Base-by-base conservation (phyloP, 495 filamentous ascomycete genomes). In the Jackrogersella multiformis region DNA sequence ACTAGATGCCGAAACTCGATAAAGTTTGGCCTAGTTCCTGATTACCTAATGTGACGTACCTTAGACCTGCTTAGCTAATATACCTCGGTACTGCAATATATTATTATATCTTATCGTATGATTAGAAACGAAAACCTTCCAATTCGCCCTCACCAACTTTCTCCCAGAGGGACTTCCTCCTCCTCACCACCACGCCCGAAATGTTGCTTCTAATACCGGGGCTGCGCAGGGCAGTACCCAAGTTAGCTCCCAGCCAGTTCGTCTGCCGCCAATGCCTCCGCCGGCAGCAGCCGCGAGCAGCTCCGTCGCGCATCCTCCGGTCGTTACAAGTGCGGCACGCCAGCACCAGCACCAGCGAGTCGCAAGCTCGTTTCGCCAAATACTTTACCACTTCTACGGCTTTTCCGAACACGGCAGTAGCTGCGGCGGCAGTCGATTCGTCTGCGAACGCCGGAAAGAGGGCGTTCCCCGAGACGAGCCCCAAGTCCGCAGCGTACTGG, bases 401-500 rank as follows among this genome's bases (percentile, higher is more conserved):
- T n/a, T 67, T 78, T 7, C 70, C 80, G 13, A 72, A 52, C 0
- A 28, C 41, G 12, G 8, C 15, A 1, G 4, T 13, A 16, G 15
- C 39, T 0, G 3, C 24, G 2, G 49, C 49, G n/a, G 15, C 34
- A 0, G 23, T 15, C 2, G n/a, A 18, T 16, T 39, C 39, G 4
- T 1, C 60, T 4, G 8, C 56, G 7, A 54, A 64, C 12, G 42
- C 35, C 0, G 39, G 61, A 28, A 72, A 68, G 70, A 66, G 68
- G 46, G 55, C 68, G 1, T 97, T 92, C 71, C 93, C 94, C 5
- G 82, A 90, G 58, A 85, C 85, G 10, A 92, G 83, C 74, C 81
- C 86, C 63, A 93, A 90, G 76, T 63, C 76, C 4, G 93, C 96
- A 44, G 95, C 88, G 49, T 97, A 94, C 81, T 99, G 93, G 93